Evolutionary conservation across 495 filamentous ascomycete species (phyloP), one percentile per base, ranked within the genome.

Genomic region (Lasiosphaeria miniovina): DNA sequence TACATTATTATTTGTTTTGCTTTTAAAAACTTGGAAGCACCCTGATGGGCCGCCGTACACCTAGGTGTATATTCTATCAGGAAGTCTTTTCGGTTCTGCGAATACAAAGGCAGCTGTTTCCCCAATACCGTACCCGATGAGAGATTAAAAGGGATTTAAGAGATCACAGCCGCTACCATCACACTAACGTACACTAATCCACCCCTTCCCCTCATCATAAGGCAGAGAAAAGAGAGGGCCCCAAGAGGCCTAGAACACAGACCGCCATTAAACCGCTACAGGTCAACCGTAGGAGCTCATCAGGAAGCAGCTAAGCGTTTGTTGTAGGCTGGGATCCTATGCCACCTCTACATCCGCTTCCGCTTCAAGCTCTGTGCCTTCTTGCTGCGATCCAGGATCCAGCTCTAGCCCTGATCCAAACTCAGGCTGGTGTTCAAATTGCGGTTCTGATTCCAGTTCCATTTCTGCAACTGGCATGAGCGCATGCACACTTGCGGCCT

Each of bases 371-470:
- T 52, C 32, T 14, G 32, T 1, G 31, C 38, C 6, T 45, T 46
- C 6, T 45, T 46, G 38, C 15, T 46, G 12, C 43, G 15, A 46
- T 11, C 15, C 12, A 46, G 8, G 43, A 46, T 9, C 43, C 43
- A 24, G 24, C 43, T 64, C 38, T 10, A 32, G 46, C 52, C 45
- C 40, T 24, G 36, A 7, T 53, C 54, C 36, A 9, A 36, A 10
- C 54, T 56, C 54, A 17, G 15, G 24, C 40, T 46, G 34, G 33
- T 40, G 24, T 49, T 56, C 40, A 24, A 17, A 17, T 59, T 59
- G 56, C 24, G 49, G 24, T 11, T 52, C 52, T 14, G 46, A 33
- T n/a, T 60, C 49, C 43, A 46, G 32, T 12, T 48, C 54, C 54
- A 57, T 57, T 35, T 33, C 40, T 50, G 17, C 48, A 5, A 10